Evolutionary conservation across 495 filamentous ascomycete species (phyloP).

Genomic region (Penicillium flavigenum): DNA sequence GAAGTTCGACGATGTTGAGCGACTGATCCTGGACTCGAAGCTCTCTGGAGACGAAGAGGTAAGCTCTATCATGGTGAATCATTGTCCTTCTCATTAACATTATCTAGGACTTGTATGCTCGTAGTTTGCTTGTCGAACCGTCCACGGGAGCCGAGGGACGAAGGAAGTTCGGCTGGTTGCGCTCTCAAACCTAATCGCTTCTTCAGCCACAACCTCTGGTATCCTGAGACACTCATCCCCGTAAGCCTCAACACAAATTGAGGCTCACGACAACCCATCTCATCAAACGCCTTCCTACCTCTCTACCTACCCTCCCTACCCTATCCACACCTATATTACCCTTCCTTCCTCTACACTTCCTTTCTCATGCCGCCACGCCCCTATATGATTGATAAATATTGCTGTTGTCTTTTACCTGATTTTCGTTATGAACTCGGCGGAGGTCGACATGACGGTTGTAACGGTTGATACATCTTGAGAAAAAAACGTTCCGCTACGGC

Average conservation of each 20-base stretch:
- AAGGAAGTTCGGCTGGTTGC: slow-evolving; percentile 49
- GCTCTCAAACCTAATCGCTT: slow-evolving; percentile 23
- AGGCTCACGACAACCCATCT: neutral
- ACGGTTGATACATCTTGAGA: slow-evolving; percentile 10
- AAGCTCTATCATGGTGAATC: slow-evolving; percentile 9
- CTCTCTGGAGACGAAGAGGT: slow-evolving; percentile 53
- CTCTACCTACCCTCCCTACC: neutral
- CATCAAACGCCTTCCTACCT: neutral
- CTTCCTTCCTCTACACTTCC: slow-evolving; percentile 20
- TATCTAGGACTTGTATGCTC: slow-evolving; percentile 43
- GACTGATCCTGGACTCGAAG: slow-evolving; percentile 70
- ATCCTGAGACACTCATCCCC: neutral
- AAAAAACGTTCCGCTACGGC: slow-evolving; percentile 15
- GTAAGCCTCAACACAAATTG: slow-evolving; percentile 1
- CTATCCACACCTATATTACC: neutral
- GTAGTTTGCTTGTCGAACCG: slow-evolving; percentile 48
- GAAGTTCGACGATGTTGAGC: slow-evolving; percentile 62
- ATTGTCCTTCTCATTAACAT: slow-evolving; percentile 17
- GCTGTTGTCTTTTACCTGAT: slow-evolving; percentile 17
- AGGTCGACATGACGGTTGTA: slow-evolving; percentile 21
- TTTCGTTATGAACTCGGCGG: slow-evolving; percentile 12
- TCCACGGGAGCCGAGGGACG: slow-evolving; percentile 42
- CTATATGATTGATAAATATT: slow-evolving; percentile 32
- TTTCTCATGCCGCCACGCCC: slow-evolving; percentile 30
- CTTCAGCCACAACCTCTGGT: neutral